Evolutionary conservation across 495 filamentous ascomycete species (phyloP).

Genomic region (Aspergillus conjunctus): DNA sequence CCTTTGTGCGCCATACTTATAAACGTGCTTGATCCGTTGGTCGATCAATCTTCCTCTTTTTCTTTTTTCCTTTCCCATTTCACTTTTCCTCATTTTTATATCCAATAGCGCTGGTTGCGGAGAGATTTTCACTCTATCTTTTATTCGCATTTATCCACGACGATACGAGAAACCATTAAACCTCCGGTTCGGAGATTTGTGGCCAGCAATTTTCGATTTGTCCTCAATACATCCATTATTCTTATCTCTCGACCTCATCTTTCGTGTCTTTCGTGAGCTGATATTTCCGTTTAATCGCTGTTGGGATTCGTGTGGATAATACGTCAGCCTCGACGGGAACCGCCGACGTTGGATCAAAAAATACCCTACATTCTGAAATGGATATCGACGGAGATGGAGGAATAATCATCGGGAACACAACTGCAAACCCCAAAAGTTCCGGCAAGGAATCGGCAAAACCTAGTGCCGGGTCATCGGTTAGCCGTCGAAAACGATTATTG

Average conservation of each 20-base stretch:
- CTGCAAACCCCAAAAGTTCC: conserved; percentile 20
- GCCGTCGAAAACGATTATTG: conserved; percentile 44
- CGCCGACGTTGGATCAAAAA: conserved; percentile 20
- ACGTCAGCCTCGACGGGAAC: conserved; percentile 13
- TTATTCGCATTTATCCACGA: background rate
- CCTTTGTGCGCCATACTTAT: conserved; percentile 4
- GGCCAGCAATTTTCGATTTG: background rate
- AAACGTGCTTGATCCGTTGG: conserved; percentile 4
- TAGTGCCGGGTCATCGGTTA: conserved; percentile 11
- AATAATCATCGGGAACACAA: conserved; percentile 21
- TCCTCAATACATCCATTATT: background rate
- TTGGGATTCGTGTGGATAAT: conserved; percentile 27
- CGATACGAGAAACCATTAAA: background rate
- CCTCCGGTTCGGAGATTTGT: background rate
- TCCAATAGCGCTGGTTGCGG: conserved; percentile 8
- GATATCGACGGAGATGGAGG: conserved; percentile 34
- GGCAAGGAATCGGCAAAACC: conserved; percentile 13
- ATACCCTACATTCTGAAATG: conserved; percentile 31
- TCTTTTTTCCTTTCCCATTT: conserved; percentile 2
- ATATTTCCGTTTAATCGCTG: conserved; percentile 27
- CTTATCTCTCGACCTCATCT: background rate
- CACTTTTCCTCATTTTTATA: conserved; percentile 26
- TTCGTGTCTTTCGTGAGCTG: background rate
- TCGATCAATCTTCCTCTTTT: background rate
- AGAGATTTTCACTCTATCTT: background rate